Evolutionary conservation across 148 eudicot species (phyloP), one percentile per base, ranked within the genome.

Genomic region (Rhododendron molle): DNA sequence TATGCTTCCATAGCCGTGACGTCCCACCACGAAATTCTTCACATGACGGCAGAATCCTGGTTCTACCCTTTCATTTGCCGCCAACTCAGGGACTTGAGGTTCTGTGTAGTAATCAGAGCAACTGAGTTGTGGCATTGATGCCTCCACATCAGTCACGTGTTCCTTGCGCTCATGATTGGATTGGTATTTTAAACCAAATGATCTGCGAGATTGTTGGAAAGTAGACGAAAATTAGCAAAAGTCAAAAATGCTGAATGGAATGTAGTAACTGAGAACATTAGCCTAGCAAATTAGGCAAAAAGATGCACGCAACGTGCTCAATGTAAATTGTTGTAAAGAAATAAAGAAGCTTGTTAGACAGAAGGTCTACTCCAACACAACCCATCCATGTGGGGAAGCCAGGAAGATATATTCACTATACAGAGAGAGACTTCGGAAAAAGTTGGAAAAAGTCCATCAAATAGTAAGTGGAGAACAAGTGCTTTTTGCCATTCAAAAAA

Each of bases 11-110:
- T 30, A 71, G 76, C 76, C 76, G 2, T 71, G 76, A 14, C 38
- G 76, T 32, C 76, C 76, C 38, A 71, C 76, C 76, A 71, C 20
- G 8, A 71, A 71, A 32, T 71, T 71, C 76, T 71, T 71, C 76
- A 71, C 76, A 5, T 71, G 76, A 71, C 8, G 3, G 40, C 76
- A 71, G 76, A 71, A 71, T 71, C 76, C 76, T 32, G 76, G 76
- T 71, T 71, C 76, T 12, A 40, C 76, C 20, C 76, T 71, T 71
- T 71, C 76, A 1, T 30, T 71, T 4, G 76, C 76, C 3, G 38
- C 76, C 76, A 71, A 71, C 76, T 71, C 76, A 71, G 76, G 20
- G 76, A 71, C 5, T 71, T 32, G 76, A 71, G 76, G 76, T 32
- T 32, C 20, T 14, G 38, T 71, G 76, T 71, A 71, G 76, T 71